These are phyloP conservation scores for Talaromyces proteolyticus DNA, from an alignment of 495 filamentous ascomycete species.

Conservation along the genomic window DNA sequence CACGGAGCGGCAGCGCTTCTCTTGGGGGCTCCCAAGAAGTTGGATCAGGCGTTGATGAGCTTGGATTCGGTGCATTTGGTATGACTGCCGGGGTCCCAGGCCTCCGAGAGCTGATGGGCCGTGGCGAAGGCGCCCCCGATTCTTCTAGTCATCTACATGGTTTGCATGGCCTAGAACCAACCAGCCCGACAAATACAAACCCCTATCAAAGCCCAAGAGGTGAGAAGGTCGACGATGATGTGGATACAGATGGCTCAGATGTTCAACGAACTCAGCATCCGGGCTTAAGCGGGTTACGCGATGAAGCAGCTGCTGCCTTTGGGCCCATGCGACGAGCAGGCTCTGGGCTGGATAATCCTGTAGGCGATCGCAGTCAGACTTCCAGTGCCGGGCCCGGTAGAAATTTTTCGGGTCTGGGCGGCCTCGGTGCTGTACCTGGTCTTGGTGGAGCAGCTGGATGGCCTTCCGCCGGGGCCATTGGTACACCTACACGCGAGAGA, in stretches of 20 bases:
- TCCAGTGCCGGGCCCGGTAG: conserved; percentile 73
- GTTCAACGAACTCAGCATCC: conserved; percentile 50
- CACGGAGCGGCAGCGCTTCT: conserved; percentile 68
- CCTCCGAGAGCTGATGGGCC: conserved; percentile 57
- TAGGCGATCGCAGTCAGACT: conserved; percentile 78
- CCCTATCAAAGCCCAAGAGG: conserved; percentile 94
- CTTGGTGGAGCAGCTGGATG: conserved; percentile 58
- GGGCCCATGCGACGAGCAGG: conserved; percentile 41
- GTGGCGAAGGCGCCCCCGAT: conserved; percentile 52
- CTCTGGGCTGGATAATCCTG: conserved; percentile 55
- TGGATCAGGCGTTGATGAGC: conserved; percentile 53
- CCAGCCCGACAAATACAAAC: conserved; percentile 94
- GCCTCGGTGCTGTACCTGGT: conserved; percentile 51
- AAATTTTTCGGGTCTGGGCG: conserved; percentile 61
- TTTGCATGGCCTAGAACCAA: conserved; percentile 46
- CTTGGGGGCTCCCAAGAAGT: conserved; percentile 72
- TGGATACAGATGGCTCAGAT: conserved; percentile 53
- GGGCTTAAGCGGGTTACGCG: conserved; percentile 48
- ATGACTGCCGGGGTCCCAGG: conserved; percentile 68
- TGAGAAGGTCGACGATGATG: conserved; percentile 68
- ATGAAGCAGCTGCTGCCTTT: conserved; percentile 42
- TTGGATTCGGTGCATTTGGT: conserved; percentile 63
- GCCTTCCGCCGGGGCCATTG: conserved; percentile 53
- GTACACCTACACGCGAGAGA: conserved; percentile 73
- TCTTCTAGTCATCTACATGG: conserved; percentile 48